Evolutionary conservation across 163 green algal genomes (phyloP), one percentile per base, ranked within the genome.

Genomic region (Scenedesmus sp.): DNA sequence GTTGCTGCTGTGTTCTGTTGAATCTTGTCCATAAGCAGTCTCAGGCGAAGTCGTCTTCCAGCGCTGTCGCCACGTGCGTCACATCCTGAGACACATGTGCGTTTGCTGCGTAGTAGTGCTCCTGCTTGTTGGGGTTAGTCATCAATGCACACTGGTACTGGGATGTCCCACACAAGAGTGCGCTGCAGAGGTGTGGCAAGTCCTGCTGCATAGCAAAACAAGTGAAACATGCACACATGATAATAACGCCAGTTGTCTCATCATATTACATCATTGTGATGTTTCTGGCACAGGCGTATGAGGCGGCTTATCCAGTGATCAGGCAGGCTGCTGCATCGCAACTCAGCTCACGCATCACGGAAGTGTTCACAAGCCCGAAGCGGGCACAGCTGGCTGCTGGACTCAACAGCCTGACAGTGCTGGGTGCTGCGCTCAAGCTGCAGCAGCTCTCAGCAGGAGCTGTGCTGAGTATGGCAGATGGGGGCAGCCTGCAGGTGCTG

Each of bases 351-450:
- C 44, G 10, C 33, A 37, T 49, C 3, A 15, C 70, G 10, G 46
- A 73, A 35, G 85, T 85, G 46, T 85, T 90, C 51, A 20, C 26
- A 13, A 18, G 65, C 43, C 20, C 85, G 33, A 56, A 53, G 15
- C n/a, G 40, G 20, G 35, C 43, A 2, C 9, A 40, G n/a, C 70
- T 90, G 35, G 85, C 85, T 40, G 70, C 49, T 1, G 72, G 85
- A 42, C 85, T 90, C 10, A 90, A 90, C 72, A 78, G 85, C 72
- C 85, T 90, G 20, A 90, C 72, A 43, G 85, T 85, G 24, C 85
- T 49, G 24, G 72, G 85, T 3, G 5, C 44, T 35, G n/a, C n/a
- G 68, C 70, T 90, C n/a, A 83, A 51, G n/a, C 35, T 85, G 30
- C 30, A 78, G n/a, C 72, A 84, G 85, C 46, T 90, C 0, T 7